These are phyloP conservation scores for Thymus quinquecostatus DNA, from an alignment of 257 asterid species.

Conservation along the genomic window DNA sequence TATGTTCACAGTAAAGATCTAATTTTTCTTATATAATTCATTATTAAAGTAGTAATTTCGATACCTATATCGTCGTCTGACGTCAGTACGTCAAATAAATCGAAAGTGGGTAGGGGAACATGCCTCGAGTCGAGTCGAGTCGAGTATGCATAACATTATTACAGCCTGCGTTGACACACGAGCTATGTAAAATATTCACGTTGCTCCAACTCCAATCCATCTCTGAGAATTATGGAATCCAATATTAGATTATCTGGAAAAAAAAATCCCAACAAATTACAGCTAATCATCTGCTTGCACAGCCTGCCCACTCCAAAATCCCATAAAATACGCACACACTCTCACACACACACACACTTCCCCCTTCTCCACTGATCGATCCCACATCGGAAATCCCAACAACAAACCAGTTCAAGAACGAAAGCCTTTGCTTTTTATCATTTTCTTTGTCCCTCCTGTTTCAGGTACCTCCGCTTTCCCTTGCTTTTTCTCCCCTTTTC, in stretches of 20 bases:
- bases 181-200: not conserved
- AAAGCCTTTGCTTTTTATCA: conserved; percentile 20
- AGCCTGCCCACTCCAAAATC: conserved; percentile 38
- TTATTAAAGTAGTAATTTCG: no score
- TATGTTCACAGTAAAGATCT: no score
- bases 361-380: not conserved
- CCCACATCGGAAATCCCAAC: conserved; percentile 37
- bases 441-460: conserved; percentile 21
- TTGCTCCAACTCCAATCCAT: conserved; percentile 31
- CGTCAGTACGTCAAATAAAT: no score
- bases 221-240: not conserved
- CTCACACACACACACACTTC: not conserved
- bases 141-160: no score
- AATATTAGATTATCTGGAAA: not conserved
- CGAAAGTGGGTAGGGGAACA: no score
- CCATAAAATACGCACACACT: conserved; percentile 7
- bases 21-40: no score
- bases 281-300: conserved; percentile 40
- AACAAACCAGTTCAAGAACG: conserved; percentile 6
- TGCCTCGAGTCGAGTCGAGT: no score
- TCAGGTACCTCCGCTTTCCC: conserved; percentile 26
- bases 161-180: no score
- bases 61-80: no score
- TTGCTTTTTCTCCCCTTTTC: not conserved
- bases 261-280: conserved; percentile 33